Conservation (phyloP, 345 rosid species). For the Euphorbia pulcherrima region DNA sequence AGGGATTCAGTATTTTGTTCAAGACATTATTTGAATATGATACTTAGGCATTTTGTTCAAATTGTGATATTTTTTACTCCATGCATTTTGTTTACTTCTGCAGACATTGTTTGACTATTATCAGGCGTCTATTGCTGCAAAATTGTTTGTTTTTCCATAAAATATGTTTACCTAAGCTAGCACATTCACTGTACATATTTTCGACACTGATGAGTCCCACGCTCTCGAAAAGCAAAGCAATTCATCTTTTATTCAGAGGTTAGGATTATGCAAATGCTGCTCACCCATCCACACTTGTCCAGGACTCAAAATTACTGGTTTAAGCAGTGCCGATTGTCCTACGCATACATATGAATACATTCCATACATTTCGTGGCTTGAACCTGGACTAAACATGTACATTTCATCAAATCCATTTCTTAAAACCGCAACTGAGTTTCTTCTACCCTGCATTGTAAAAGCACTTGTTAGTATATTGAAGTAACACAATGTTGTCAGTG, state of each 20-base stretch:
- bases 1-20: not conserved
- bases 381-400: conserved; percentile 82
- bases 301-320: conserved; percentile 52
- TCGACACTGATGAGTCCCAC: not conserved
- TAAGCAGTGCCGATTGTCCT: conserved; percentile 62
- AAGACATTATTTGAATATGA: too few relatives aligned
- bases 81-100: not conserved
- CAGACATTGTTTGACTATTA: not conserved
- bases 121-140: not conserved
- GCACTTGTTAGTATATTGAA: not conserved
- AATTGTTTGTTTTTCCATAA: too few relatives aligned
- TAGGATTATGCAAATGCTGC: conserved; percentile 68
- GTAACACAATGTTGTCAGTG: too few relatives aligned
- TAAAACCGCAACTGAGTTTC: conserved; percentile 68
- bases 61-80: not conserved
- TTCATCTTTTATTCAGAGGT: conserved; percentile 28
- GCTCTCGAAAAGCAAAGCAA: too few relatives aligned
- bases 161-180: not conserved
- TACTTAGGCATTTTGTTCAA: not conserved
- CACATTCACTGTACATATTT: not conserved
- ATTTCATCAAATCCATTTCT: conserved; percentile 69
- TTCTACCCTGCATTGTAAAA: conserved; percentile 55
- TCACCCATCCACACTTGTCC: conserved; percentile 67
- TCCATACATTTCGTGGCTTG: conserved; percentile 56
- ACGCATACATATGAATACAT: conserved; percentile 66